Evolutionary conservation across 768 basidiomycete genomes (phyloP), one percentile per base, ranked within the genome.

Genomic region (Boletellus emodensis): DNA sequence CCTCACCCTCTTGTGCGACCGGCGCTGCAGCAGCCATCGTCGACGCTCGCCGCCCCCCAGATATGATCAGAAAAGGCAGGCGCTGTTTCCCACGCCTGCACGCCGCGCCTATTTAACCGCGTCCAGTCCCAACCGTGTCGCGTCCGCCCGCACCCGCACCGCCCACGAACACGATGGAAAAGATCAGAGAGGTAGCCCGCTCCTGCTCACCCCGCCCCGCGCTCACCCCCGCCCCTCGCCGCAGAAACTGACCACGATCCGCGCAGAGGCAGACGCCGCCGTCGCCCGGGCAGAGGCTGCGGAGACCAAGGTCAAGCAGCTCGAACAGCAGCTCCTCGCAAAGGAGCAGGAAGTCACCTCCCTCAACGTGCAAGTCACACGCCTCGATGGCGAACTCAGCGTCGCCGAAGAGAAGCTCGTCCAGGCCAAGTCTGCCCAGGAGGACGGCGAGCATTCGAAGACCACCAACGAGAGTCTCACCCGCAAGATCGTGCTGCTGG

Each of bases 321-420:
- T 73, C 53, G 84, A 93, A 61, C 90, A 91, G 64, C 54, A 67
- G 20, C 61, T 94, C 34, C 80, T 96, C 15, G 77, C 82, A 62
- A 85, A 84, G 63, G 95, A 97, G 1, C 94, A 98, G 68, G 84
- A 86, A 58, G 87, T 92, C 65, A 72, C 71, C 6, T 97, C 95
- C 0, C 80, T 94, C 53, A 72, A 77, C 44, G 86, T 88, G 70
- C 83, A 80, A 65, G 75, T 94, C 32, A 57, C 66, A n/a, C 60
- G 81, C 33, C 69, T 85, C 47, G 90, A 95, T 6, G 63, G 44
- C 3, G 80, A 90, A 14, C 76, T 89, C 46, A 85, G 92, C 58
- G 82, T 84, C 63, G 62, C 79, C 7, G 95, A 97, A 67, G 47
- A 46, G 1, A 79, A 83, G 62, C 70, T 97, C 24, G 58, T 69